These are phyloP conservation scores for Calonectria pseudoreteaudii DNA, from an alignment of 2,329 filamentous ascomycete genomes.

Conservation along the genomic window DNA sequence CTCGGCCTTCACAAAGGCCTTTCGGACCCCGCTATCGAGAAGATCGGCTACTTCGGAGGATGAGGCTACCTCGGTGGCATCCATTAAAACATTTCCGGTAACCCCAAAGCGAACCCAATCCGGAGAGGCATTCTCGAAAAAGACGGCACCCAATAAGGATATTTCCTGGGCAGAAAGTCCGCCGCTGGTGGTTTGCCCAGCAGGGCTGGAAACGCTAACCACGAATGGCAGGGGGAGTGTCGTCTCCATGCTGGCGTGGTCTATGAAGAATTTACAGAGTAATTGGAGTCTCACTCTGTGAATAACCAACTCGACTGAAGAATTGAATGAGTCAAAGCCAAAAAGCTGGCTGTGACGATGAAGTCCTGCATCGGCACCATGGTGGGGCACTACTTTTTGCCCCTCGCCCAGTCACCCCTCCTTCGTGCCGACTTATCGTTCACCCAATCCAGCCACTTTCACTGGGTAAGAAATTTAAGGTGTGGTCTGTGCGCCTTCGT, in stretches of 20 bases:
- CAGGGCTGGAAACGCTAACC: conserved; percentile 66
- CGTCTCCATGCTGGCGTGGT: conserved; percentile 66
- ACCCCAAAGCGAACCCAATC: conserved; percentile 62
- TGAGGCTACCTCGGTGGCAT: conserved; percentile 77
- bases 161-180: conserved; percentile 69
- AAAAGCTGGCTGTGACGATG: conserved; percentile 43
- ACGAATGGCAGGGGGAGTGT: conserved; percentile 74
- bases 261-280: background rate
- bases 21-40: conserved; percentile 86
- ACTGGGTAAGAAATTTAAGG: conserved; percentile 45
- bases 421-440: conserved; percentile 27
- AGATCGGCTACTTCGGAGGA: conserved; percentile 81
- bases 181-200: conserved; percentile 59
- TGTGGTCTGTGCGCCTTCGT: conserved; percentile 47
- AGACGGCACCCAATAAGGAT: conserved; percentile 68
- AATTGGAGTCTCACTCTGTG: conserved; percentile 24
- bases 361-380: conserved; percentile 44
- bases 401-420: conserved; percentile 38
- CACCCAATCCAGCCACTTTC: conserved; percentile 31
- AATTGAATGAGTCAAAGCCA: conserved; percentile 40
- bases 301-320: conserved; percentile 13
- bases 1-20: conserved; percentile 81
- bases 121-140: conserved; percentile 65
- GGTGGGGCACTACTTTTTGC: conserved; percentile 45
- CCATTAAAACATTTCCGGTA: conserved; percentile 76